Evolutionary conservation across 2,329 filamentous ascomycete species (phyloP).

Genomic region (Aschersonia sp.): DNA sequence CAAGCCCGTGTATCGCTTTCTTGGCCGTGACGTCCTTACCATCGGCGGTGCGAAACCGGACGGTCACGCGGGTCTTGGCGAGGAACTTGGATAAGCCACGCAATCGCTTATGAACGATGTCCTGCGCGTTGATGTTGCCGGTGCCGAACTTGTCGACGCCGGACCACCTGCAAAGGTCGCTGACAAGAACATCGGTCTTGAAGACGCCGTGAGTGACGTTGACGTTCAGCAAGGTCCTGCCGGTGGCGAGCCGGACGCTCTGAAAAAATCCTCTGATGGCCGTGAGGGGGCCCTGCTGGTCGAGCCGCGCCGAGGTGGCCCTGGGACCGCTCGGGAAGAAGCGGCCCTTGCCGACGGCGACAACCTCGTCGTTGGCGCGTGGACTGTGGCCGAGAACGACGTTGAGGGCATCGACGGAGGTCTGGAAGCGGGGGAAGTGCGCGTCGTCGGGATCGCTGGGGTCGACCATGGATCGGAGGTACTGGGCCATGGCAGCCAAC

Average conservation of each 20-base stretch:
- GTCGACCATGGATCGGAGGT: slow-evolving; percentile 27
- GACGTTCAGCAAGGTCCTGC: slow-evolving; percentile 37
- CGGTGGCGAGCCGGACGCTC: slow-evolving; percentile 37
- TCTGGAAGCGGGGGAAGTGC: slow-evolving; percentile 30
- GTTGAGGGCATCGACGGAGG: slow-evolving; percentile 39
- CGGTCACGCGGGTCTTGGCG: slow-evolving; percentile 21
- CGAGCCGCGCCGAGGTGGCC: slow-evolving; percentile 10
- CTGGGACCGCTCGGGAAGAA: slow-evolving; percentile 36
- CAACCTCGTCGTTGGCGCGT: slow-evolving; percentile 18
- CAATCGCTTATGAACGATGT: too few relatives aligned
- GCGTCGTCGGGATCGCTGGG: slow-evolving; percentile 25
- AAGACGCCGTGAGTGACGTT: slow-evolving; percentile 42
- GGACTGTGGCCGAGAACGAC: slow-evolving; percentile 33
- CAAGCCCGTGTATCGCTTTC: too few relatives aligned
- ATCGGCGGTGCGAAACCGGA: slow-evolving; percentile 15
- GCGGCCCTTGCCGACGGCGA: slow-evolving; percentile 30
- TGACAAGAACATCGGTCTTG: slow-evolving; percentile 22
- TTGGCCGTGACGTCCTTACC: too few relatives aligned
- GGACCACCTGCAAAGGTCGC: too few relatives aligned
- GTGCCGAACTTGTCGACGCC: slow-evolving; percentile 21
- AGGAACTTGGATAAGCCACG: slow-evolving; percentile 15
- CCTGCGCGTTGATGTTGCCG: too few relatives aligned
- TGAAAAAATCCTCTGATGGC: slow-evolving; percentile 41
- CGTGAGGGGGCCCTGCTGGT: slow-evolving; percentile 16
- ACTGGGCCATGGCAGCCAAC: slow-evolving; percentile 25